Base-by-base conservation (phyloP, 163 green algal species). In the Coccomyxa subellipsoidea region DNA sequence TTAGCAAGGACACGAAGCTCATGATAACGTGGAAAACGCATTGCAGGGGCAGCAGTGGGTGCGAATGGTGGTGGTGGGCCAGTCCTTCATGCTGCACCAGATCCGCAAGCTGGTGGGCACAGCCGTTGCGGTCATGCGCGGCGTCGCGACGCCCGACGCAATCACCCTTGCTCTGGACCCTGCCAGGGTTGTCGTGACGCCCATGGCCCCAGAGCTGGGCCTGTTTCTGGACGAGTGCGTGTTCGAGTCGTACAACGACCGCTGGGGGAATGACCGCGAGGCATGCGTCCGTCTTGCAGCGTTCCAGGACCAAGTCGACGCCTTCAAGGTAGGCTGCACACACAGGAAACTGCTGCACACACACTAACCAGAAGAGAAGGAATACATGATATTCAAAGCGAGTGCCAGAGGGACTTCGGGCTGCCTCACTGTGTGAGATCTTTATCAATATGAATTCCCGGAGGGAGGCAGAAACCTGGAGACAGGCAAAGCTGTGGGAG, bases 1-100 rank as follows among this genome's bases (percentile, higher is more conserved):
- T n/a, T n/a, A n/a, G n/a, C n/a, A n/a, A n/a, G n/a, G n/a, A n/a
- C n/a, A n/a, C n/a, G n/a, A n/a, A n/a, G n/a, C n/a, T n/a, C n/a
- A n/a, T n/a, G n/a, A n/a, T n/a, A n/a, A n/a, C n/a, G n/a, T n/a
- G n/a, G n/a, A n/a, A n/a, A n/a, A n/a, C n/a, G n/a, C n/a, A n/a
- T n/a, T 73, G 81, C 72, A 85, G 73, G 91, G 93, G 27, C 38
- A 90, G 81, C 85, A 86, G 5, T 97, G 91, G 88, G 95, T 97
- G 73, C 84, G 90, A 29, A 84, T 96, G 73, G 85, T 91, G 59
- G 92, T 99, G 29, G 39, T 98, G 36, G 96, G 96, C 3, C 93
- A 97, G 88, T 94, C 87, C 83, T 99, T 99, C 88, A 96, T 99
- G 87, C 90, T 99, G 83, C 92, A 99, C 90, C 96, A 99, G 89